A percentile compares a stretch with the other conserved stretches of the same genome.
Evolutionary conservation across 2,329 filamentous ascomycete genomes (phyloP).

Genomic region (Ramularia endophylla): DNA sequence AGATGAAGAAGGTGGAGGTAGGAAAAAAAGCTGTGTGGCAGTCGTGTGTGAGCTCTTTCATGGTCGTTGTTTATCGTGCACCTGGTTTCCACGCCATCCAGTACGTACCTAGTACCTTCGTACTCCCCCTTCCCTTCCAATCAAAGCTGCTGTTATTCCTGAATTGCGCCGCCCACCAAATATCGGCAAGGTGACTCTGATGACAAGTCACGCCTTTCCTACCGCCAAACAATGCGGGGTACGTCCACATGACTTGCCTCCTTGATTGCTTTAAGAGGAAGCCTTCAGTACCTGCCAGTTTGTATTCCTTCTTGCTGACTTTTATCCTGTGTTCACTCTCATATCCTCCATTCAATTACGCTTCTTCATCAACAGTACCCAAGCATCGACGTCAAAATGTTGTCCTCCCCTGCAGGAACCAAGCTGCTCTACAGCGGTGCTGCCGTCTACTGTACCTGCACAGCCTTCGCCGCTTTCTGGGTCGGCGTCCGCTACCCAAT

Average conservation of each 20-base stretch:
- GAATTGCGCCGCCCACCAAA: too few species aligned
- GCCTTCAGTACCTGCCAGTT: too few species aligned
- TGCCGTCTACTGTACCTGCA: conserved; percentile 27
- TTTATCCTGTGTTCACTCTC: not conserved
- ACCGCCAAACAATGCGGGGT: not conserved
- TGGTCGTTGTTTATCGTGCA: too few species aligned
- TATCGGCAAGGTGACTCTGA: too few species aligned
- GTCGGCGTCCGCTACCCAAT: conserved; percentile 25
- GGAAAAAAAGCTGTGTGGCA: too few species aligned
- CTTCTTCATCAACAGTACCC: not conserved
- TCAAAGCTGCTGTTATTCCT: not conserved
- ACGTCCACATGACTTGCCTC: conserved; percentile 2
- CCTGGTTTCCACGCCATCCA: too few species aligned
- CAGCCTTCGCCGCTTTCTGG: conserved; percentile 27
- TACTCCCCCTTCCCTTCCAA: not conserved
- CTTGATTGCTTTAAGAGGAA: not conserved
- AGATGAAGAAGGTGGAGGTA: too few species aligned
- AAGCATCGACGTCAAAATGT: conserved; percentile 20
- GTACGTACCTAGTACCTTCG: not conserved
- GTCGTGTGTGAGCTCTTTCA: too few species aligned
- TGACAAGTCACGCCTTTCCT: too few species aligned
- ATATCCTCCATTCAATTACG: not conserved
- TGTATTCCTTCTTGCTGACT: not conserved
- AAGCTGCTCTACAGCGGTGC: conserved; percentile 25
- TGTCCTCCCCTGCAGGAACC: conserved; percentile 14